These are phyloP conservation scores for Stenocarpella maydis DNA, from an alignment of 2,329 filamentous ascomycete species.

Conservation along the genomic window DNA sequence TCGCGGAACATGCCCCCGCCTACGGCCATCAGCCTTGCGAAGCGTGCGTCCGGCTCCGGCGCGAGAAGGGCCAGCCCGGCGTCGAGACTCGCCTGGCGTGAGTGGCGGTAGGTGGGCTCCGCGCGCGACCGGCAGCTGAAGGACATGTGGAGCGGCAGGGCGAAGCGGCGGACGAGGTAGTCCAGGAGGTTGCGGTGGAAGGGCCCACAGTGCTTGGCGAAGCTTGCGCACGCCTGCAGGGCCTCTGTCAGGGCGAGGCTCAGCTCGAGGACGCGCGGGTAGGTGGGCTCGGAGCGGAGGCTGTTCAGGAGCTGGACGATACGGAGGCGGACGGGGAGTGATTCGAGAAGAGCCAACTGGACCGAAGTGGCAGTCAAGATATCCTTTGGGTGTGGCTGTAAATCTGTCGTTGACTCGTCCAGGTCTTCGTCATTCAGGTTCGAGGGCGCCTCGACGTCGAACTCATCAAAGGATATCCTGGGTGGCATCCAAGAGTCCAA, in stretches of 20 bases:
- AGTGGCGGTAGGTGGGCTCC: conserved; percentile 59
- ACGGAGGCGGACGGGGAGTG: conserved; percentile 47
- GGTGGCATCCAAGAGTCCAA: conserved; percentile 51
- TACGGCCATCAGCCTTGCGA: conserved; percentile 46
- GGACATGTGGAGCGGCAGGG: conserved; percentile 61
- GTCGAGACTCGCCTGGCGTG: conserved; percentile 57
- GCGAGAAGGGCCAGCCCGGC: conserved; percentile 48
- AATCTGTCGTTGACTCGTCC: conserved; percentile 31
- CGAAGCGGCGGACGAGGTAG: conserved; percentile 60
- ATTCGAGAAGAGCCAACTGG: conserved; percentile 47
- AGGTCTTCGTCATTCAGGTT: conserved; percentile 47
- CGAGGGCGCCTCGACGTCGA: conserved; percentile 48
- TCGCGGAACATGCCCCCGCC: conserved; percentile 54
- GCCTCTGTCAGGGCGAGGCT: conserved; percentile 45
- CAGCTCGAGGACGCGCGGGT: conserved; percentile 46
- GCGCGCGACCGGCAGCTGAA: conserved; percentile 52
- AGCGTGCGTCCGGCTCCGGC: conserved; percentile 48
- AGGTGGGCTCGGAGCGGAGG: conserved; percentile 45
- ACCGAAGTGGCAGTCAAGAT: conserved; percentile 46
- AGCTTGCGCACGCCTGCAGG: conserved; percentile 37
- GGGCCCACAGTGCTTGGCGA: conserved; percentile 17
- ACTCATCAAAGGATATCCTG: conserved; percentile 50
- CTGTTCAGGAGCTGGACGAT: conserved; percentile 47
- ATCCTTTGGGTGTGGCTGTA: conserved; percentile 39
- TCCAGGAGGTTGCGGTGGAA: conserved; percentile 60